Percentiles rank a stretch among this genome's conserved stretches.
Conservation (phyloP, 495 filamentous ascomycete species). For the Lasiosphaeriaceae sp. region DNA sequence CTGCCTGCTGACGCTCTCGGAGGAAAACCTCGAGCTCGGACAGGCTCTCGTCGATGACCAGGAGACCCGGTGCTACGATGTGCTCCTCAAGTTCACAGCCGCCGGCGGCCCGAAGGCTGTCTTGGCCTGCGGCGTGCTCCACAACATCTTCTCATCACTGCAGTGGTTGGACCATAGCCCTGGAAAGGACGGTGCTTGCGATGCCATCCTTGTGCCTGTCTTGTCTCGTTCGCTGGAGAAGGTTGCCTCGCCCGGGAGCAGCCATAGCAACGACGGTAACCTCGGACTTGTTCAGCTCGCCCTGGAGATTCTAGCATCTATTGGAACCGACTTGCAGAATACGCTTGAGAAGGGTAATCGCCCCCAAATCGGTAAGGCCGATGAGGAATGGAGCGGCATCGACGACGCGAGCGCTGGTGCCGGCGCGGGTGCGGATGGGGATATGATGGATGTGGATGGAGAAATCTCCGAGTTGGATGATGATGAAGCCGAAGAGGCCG, state of each 20-base stretch:
- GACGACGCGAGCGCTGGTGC: constrained; percentile 17
- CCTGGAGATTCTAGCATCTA: constrained; percentile 55
- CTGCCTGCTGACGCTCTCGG: constrained; percentile 52
- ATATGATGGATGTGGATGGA: constrained; percentile 27
- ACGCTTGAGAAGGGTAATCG: constrained; percentile 37
- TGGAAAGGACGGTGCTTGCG: constrained; percentile 41
- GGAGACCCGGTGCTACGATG: constrained; percentile 33
- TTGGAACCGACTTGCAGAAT: constrained; percentile 51
- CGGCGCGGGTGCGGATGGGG: constrained; percentile 12
- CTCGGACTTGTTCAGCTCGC: constrained; percentile 43
- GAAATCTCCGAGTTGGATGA: constrained; percentile 32
- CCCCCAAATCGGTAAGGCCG: constrained; percentile 14
- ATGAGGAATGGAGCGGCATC: constrained; percentile 27
- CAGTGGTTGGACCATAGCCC: constrained; percentile 47
- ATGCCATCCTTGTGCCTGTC: constrained; percentile 43
- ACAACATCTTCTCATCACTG: constrained; percentile 47
- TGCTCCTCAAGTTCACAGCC: constrained; percentile 32
- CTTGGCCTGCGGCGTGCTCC: constrained; percentile 48
- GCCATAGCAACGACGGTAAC: constrained; percentile 15
- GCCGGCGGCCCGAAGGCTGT: constrained; percentile 34
- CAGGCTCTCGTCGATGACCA: constrained; percentile 39
- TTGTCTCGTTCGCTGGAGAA: constrained; percentile 37
- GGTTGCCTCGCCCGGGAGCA: constrained; percentile 15
- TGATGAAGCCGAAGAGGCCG: constrained; percentile 27
- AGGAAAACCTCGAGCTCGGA: constrained; percentile 47